Evolutionary conservation across 768 basidiomycete species (phyloP).

Genomic region (Tremella mesenterica): DNA sequence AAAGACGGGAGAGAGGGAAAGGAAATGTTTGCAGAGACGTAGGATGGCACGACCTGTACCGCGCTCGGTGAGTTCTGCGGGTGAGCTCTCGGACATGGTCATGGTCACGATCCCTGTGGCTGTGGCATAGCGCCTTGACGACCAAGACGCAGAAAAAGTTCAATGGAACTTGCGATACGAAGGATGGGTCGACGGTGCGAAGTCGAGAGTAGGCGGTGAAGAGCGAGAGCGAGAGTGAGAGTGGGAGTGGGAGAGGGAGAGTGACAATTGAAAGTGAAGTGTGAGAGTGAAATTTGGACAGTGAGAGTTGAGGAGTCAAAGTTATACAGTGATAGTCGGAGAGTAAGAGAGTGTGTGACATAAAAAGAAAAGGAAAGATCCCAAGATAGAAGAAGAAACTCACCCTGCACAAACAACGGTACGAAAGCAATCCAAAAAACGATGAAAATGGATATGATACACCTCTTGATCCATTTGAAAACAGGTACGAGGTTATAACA

Average conservation of each 20-base stretch:
- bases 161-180: too few species aligned
- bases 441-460: constrained; percentile 95
- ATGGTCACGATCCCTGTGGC: too few species aligned
- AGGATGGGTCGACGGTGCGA: not conserved
- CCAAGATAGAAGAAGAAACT: constrained; percentile 57
- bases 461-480: constrained; percentile 88
- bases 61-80: constrained; percentile 92
- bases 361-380: not conserved
- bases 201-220: too few species aligned
- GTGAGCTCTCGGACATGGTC: too few species aligned
- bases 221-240: too few species aligned
- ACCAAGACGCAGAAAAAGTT: constrained; percentile 28
- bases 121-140: not conserved
- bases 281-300: too few species aligned
- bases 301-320: too few species aligned
- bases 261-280: too few species aligned
- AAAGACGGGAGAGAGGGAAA: constrained; percentile 87
- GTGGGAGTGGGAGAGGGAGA: too few species aligned
- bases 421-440: constrained; percentile 97
- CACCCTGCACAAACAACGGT: constrained; percentile 88
- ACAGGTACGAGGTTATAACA: constrained; percentile 93
- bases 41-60: constrained; percentile 85
- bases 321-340: too few species aligned
- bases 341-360: too few species aligned
- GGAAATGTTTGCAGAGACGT: constrained; percentile 86